Evolutionary conservation across 2,329 filamentous ascomycete genomes (phyloP).

Genomic region (Dactylellina haptotyla): DNA sequence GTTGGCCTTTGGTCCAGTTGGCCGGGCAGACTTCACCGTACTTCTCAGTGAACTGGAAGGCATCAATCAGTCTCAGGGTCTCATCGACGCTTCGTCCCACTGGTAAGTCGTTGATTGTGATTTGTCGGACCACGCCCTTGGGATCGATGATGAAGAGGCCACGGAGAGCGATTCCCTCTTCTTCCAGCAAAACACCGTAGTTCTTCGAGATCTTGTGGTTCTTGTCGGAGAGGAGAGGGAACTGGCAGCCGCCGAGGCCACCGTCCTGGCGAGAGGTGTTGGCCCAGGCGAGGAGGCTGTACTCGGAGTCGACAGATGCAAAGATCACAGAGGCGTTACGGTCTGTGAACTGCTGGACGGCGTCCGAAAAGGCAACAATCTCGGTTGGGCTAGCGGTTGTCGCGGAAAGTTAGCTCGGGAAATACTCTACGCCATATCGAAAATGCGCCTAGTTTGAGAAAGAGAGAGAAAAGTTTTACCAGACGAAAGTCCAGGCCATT

Average conservation of each 20-base stretch:
- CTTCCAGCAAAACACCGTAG: slow-evolving; percentile 73
- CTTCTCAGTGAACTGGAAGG: slow-evolving; percentile 64
- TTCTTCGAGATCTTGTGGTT: slow-evolving; percentile 70
- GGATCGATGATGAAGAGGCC: slow-evolving; percentile 75
- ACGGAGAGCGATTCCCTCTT: slow-evolving; percentile 71
- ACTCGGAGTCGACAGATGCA: slow-evolving; percentile 72
- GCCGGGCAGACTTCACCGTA: slow-evolving; percentile 64
- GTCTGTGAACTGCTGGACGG: slow-evolving; percentile 69
- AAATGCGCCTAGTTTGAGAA: neutral
- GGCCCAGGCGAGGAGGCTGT: slow-evolving; percentile 69
- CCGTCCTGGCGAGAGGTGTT: slow-evolving; percentile 70
- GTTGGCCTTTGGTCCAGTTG: slow-evolving; percentile 65
- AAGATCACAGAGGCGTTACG: slow-evolving; percentile 71
- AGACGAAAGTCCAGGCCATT: slow-evolving; percentile 75
- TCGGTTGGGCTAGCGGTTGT: slow-evolving; percentile 59
- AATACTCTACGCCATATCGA: neutral
- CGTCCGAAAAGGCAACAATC: slow-evolving; percentile 73
- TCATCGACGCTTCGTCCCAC: slow-evolving; percentile 74
- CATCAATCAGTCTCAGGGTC: slow-evolving; percentile 69
- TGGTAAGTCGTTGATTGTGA: slow-evolving; percentile 73
- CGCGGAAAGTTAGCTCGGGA: slow-evolving; percentile 8
- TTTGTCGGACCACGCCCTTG: slow-evolving; percentile 69
- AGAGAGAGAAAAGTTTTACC: slow-evolving; percentile 58
- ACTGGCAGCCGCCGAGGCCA: slow-evolving; percentile 70
- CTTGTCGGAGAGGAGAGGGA: slow-evolving; percentile 72